Percentiles rank a stretch among this genome's conserved stretches.
These are phyloP conservation scores for Murraya paniculata DNA, from an alignment of 345 rosid species.

Conservation along the genomic window DNA sequence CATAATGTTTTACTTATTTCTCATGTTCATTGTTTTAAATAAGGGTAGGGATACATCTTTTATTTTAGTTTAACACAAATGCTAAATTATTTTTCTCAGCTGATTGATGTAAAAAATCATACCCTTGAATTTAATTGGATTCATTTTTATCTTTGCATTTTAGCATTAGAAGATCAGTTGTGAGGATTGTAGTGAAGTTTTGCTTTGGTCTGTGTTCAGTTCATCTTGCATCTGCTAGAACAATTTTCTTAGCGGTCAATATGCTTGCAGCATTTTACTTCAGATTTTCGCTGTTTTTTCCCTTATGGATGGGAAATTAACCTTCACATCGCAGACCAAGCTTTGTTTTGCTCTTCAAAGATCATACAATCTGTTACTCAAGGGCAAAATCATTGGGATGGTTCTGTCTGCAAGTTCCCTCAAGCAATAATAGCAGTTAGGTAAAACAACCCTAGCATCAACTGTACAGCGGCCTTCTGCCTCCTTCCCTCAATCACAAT, in stretches of 20 bases:
- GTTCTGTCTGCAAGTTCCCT: too few species aligned
- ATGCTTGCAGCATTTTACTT: not conserved
- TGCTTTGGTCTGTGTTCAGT: not conserved
- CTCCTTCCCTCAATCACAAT: too few species aligned
- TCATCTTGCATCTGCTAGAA: not conserved
- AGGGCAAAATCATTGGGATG: too few species aligned
- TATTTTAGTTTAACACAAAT: not conserved
- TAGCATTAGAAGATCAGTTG: not conserved
- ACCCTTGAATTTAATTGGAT: not conserved
- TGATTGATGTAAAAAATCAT: not conserved
- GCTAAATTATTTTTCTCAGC: not conserved
- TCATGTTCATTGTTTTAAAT: not conserved
- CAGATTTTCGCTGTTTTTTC: too few species aligned
- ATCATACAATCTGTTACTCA: too few species aligned
- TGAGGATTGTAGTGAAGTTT: not conserved
- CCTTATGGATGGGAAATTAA: not conserved
- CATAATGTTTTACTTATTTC: not conserved
- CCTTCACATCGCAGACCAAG: not conserved
- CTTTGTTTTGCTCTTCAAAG: too few species aligned
- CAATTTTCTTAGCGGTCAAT: not conserved
- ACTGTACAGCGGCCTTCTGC: too few species aligned
- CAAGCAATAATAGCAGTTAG: too few species aligned
- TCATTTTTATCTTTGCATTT: not conserved
- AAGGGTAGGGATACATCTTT: not conserved
- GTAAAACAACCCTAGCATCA: too few species aligned